phyloP scores from a whole-genome alignment of 768 basidiomycete species.

The Hygrophorus russula region DNA sequence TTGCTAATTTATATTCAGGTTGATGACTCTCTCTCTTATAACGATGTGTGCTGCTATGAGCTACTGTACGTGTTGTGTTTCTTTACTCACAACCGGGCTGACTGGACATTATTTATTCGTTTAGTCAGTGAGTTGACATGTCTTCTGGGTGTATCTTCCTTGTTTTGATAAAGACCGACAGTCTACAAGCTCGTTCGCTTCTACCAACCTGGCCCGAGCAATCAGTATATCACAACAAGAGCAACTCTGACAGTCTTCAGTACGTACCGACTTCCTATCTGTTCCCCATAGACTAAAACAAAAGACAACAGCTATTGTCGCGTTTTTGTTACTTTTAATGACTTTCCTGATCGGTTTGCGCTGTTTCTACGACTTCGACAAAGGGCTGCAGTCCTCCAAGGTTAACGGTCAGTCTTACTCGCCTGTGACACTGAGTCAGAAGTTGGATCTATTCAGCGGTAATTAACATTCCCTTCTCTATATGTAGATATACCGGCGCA shows the following conservation, averaged over 20 bases:
- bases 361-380: constrained; percentile 76
- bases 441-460: constrained; percentile 19
- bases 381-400: constrained; percentile 67
- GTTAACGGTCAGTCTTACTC: constrained; percentile 50
- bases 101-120: background rate
- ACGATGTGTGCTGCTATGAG: constrained; percentile 70
- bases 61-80: constrained; percentile 50
- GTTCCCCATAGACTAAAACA: background rate
- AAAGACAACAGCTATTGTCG: constrained; percentile 47
- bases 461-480: constrained; percentile 18
- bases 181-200: constrained; percentile 84
- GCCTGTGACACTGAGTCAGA: constrained; percentile 12
- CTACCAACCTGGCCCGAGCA: constrained; percentile 47
- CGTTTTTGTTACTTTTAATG: constrained; percentile 62
- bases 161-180: constrained; percentile 15
- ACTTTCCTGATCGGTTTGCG: constrained; percentile 69
- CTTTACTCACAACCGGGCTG: background rate
- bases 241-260: constrained; percentile 76
- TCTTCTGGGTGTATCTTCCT: background rate
- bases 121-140: constrained; percentile 27
- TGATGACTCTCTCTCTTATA: constrained; percentile 61
- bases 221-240: constrained; percentile 58
- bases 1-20: constrained; percentile 24
- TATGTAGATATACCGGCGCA: constrained; percentile 40
- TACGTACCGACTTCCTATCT: constrained; percentile 21